Evolutionary conservation across 805 yeast genomes (phyloP), one percentile per base, ranked within the genome.

Genomic region (Candida broadrunensis): DNA sequence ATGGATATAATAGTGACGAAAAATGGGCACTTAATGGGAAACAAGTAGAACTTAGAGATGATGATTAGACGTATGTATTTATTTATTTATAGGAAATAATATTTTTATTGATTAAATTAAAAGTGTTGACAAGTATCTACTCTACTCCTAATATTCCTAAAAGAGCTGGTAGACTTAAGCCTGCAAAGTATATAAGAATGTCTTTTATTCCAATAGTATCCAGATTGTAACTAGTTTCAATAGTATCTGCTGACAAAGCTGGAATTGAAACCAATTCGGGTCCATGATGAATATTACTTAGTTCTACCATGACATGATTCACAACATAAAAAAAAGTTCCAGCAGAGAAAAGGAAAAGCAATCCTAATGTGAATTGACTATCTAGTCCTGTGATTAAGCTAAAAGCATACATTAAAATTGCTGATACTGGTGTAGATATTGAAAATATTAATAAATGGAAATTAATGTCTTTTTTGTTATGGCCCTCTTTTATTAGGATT

Each of bases 321-420:
- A 88, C 85, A 26, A 85, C 87, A 50, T 75, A 85, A 19, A 84
- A 55, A 52, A 85, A 85, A 1, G 88, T 80, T 7, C 93, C 93
- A 7, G 85, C 87, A 43, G 84, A 75, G 50, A 83, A 77, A 3
- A 83, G 60, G 35, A 83, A 58, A 36, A 85, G 57, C n/a, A 73
- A 54, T 0, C 85, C 86, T 17, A 81, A 64, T 48, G 67, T 61
- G 54, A 70, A 65, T 20, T 63, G 60, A 43, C 52, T 54, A 43
- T 47, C 50, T 24, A 46, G 37, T 12, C 37, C 24, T 12, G 70
- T 51, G 2, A 66, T 25, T 30, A 49, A 37, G n/a, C 74, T 59
- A 14, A 67, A 37, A 13, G 63, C 39, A 50, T 72, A 81, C 0
- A 86, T 73, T 5, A 72, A 32, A 6, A 82, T 39, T 0, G 90